Conservation (phyloP, 2,329 filamentous ascomycete species). For the Colletotrichum coccodes region DNA sequence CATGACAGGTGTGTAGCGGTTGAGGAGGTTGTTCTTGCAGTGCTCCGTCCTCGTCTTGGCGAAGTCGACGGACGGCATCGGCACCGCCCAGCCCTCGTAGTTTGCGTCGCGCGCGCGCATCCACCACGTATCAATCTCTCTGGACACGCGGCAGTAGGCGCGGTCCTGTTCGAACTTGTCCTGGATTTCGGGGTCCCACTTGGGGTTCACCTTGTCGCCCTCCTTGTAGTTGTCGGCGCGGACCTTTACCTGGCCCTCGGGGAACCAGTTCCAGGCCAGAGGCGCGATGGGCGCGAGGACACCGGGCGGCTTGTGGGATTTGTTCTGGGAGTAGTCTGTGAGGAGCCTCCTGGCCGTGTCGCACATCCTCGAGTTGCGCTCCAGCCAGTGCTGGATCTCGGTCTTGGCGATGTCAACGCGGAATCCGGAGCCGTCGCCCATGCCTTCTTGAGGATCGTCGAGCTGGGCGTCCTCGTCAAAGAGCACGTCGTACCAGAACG, state of each 20-base stretch:
- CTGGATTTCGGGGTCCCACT: constrained; percentile 61
- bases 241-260: constrained; percentile 47
- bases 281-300: constrained; percentile 61
- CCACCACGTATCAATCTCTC: constrained; percentile 75
- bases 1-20: constrained; percentile 57
- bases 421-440: constrained; percentile 64
- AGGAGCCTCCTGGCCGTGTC: constrained; percentile 64
- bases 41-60: constrained; percentile 66
- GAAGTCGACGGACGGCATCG: constrained; percentile 69
- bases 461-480: constrained; percentile 66
- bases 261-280: constrained; percentile 66
- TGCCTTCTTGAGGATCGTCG: constrained; percentile 60
- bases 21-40: constrained; percentile 68
- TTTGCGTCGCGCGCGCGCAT: constrained; percentile 68
- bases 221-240: constrained; percentile 47
- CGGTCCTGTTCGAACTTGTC: constrained; percentile 70
- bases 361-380: constrained; percentile 69
- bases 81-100: constrained; percentile 66
- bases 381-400: constrained; percentile 71
- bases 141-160: constrained; percentile 68
- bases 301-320: constrained; percentile 60
- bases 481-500: constrained; percentile 74
- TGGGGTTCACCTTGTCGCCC: constrained; percentile 55
- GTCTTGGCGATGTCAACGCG: constrained; percentile 66
- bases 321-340: constrained; percentile 62